These are phyloP conservation scores for Candida sanyaensis DNA, from an alignment of 1,139 yeast species.

Conservation along the genomic window DNA sequence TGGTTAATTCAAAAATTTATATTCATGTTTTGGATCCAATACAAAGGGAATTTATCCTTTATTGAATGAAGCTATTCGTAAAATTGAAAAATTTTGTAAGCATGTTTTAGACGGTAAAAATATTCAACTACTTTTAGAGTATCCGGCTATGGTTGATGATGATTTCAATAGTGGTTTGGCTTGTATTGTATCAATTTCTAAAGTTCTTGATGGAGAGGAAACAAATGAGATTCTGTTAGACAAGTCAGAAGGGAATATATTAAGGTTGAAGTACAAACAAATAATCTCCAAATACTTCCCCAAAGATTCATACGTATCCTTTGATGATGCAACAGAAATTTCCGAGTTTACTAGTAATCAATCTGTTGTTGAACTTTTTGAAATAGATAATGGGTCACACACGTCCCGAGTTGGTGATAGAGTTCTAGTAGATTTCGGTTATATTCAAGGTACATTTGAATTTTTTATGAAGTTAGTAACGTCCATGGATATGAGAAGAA, in stretches of 20 bases:
- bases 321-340: not conserved
- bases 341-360: not conserved
- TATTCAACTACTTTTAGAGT: not conserved
- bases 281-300: not conserved
- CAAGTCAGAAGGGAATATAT: not conserved
- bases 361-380: not conserved
- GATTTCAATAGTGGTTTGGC: not conserved
- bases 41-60: not conserved
- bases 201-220: not conserved
- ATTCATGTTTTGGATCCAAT: not conserved
- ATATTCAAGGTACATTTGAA: not conserved
- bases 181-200: not conserved
- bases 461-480: not conserved
- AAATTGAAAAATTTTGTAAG: not conserved
- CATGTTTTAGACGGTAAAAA: not conserved
- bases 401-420: not conserved
- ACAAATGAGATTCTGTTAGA: not conserved
- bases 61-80: not conserved
- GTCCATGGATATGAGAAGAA: not conserved
- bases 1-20: not conserved
- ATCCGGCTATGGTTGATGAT: not conserved
- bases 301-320: not conserved
- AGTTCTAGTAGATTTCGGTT: not conserved
- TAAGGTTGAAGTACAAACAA: not conserved
- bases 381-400: not conserved